Evolutionary conservation across 31 red algal genomes (phyloP).

Genomic region (Porphyra umbilicalis): DNA sequence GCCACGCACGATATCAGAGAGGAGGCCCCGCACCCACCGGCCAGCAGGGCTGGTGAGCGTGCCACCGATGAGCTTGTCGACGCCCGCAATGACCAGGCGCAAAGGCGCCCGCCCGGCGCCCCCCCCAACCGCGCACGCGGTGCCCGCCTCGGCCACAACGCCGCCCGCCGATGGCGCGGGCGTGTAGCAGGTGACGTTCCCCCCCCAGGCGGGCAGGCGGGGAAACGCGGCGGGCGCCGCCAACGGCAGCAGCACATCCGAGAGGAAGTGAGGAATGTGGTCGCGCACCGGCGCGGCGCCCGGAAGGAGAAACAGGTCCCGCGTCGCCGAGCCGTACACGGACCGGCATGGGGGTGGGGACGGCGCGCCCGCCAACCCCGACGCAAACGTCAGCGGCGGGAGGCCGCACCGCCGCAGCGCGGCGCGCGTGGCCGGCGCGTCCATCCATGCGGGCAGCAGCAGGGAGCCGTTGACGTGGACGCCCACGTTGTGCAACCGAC

Average conservation of each 20-base stretch:
- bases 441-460: neutral
- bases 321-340: neutral
- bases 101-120: neutral
- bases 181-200: neutral
- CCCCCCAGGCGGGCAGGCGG: neutral
- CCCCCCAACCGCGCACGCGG: neutral
- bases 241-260: neutral
- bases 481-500: neutral
- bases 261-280: neutral
- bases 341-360: neutral
- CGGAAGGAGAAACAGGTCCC: neutral
- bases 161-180: neutral
- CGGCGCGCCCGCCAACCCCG: neutral
- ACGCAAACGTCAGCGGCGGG: neutral
- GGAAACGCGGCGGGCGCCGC: neutral
- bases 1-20: neutral
- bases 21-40: neutral
- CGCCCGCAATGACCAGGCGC: neutral
- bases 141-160: neutral
- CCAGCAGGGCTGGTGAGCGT: neutral
- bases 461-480: neutral
- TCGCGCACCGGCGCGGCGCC: neutral
- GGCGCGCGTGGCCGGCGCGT: neutral
- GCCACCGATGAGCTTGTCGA: neutral
- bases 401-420: neutral